A percentile compares a stretch with the other conserved stretches of the same genome.
Conservation (phyloP, 371 early-diverging fungal genomes). For the Parasitella parasitica region DNA sequence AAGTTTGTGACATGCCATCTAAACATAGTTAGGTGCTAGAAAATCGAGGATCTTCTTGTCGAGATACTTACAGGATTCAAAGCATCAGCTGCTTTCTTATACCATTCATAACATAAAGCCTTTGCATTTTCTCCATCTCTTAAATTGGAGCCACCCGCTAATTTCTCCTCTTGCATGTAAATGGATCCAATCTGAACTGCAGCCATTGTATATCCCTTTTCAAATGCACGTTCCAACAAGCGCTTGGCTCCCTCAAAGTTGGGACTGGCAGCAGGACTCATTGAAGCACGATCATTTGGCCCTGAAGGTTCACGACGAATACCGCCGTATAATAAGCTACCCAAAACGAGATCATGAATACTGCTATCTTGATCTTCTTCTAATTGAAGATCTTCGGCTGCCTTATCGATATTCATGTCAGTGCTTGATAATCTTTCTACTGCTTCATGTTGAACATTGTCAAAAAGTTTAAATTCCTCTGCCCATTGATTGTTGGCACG, state of each 20-base stretch:
- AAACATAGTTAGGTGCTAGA: neutral
- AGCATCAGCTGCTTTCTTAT: constrained; percentile 50
- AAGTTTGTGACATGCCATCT: constrained; percentile 63
- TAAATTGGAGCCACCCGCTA: constrained; percentile 54
- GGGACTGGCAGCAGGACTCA: constrained; percentile 57
- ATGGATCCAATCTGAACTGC: constrained; percentile 61
- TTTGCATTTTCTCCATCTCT: constrained; percentile 53
- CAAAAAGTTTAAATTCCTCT: constrained; percentile 52
- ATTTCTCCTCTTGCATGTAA: constrained; percentile 56
- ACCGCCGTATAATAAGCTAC: constrained; percentile 57
- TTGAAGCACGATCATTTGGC: constrained; percentile 38
- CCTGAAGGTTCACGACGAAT: constrained; percentile 46
- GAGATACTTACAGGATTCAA: constrained; percentile 52
- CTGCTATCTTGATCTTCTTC: constrained; percentile 28
- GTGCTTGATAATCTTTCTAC: constrained; percentile 43
- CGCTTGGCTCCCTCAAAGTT: constrained; percentile 58
- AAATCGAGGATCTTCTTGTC: neutral
- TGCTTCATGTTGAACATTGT: constrained; percentile 57
- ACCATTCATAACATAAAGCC: constrained; percentile 49
- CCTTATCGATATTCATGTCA: constrained; percentile 58
- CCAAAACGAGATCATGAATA: constrained; percentile 51
- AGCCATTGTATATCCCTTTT: constrained; percentile 57
- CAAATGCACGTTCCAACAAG: constrained; percentile 54
- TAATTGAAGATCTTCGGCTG: constrained; percentile 43
- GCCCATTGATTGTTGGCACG: constrained; percentile 44